These are phyloP conservation scores for Penicillium sp. DNA, from an alignment of 2,329 filamentous ascomycete species.

Conservation along the genomic window DNA sequence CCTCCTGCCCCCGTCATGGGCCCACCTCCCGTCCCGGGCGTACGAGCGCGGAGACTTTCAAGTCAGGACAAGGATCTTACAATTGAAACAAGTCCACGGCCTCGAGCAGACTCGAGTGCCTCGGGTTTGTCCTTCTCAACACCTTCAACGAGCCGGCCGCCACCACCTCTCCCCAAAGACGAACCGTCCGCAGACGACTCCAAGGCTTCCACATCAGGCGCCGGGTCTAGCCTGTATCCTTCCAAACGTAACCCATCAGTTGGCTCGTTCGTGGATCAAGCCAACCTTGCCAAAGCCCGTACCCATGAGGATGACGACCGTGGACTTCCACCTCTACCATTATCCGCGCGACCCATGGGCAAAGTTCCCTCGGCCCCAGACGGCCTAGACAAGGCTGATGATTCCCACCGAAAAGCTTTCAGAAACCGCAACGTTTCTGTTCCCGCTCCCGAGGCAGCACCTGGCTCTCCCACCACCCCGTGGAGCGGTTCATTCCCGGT, in stretches of 20 bases:
- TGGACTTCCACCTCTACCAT: constrained; percentile 30
- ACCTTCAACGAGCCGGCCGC: constrained; percentile 20
- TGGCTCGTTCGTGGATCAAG: constrained; percentile 37
- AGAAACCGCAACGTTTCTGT: constrained; percentile 70
- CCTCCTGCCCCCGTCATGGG: constrained; percentile 19
- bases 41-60: constrained; percentile 73
- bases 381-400: constrained; percentile 61
- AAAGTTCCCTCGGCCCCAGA: constrained; percentile 41
- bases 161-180: constrained; percentile 30
- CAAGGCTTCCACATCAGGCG: constrained; percentile 13
- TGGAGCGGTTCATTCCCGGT: constrained; percentile 63
- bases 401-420: constrained; percentile 66
- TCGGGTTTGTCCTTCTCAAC: constrained; percentile 28
- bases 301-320: constrained; percentile 43
- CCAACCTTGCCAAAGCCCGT: constrained; percentile 41
- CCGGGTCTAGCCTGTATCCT: constrained; percentile 20
- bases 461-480: constrained; percentile 69
- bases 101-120: constrained; percentile 21
- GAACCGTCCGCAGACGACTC: constrained; percentile 19
- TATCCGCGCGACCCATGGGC: constrained; percentile 33
- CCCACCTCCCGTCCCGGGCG: constrained; percentile 44
- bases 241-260: constrained; percentile 33
- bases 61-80: constrained; percentile 81
- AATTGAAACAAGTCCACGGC: constrained; percentile 66
- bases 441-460: constrained; percentile 56